phyloP scores from a whole-genome alignment of 2,329 filamentous ascomycete genomes.

The Diaporthe longicolla region DNA sequence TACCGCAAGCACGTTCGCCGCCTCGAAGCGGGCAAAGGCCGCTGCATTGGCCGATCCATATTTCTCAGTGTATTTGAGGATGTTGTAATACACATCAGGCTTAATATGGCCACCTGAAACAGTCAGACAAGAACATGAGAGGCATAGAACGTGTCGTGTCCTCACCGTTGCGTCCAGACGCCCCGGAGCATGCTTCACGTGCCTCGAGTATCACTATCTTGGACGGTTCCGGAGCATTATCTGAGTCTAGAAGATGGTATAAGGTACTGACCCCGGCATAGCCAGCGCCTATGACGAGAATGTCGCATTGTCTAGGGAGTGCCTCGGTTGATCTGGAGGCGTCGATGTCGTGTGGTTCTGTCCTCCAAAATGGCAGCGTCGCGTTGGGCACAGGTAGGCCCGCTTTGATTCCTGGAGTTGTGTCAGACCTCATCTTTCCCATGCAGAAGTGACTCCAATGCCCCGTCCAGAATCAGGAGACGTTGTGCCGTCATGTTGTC shows the following conservation, averaged over 20 bases:
- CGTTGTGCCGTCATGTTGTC: neutral
- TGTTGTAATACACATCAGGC: constrained; percentile 39
- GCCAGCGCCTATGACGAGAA: constrained; percentile 64
- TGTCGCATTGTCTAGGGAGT: constrained; percentile 57
- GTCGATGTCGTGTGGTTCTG: constrained; percentile 53
- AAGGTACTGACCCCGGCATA: constrained; percentile 60
- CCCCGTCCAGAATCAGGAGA: neutral
- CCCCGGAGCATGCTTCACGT: constrained; percentile 53
- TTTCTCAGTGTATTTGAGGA: constrained; percentile 31
- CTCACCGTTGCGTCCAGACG: constrained; percentile 54
- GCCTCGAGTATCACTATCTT: constrained; percentile 53
- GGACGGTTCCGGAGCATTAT: constrained; percentile 22
- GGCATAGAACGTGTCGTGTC: constrained; percentile 41
- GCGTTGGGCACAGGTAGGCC: constrained; percentile 30
- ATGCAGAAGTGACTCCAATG: neutral
- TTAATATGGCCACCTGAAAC: constrained; percentile 36
- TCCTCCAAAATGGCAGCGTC: constrained; percentile 57
- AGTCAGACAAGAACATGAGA: neutral
- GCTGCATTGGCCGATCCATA: constrained; percentile 26
- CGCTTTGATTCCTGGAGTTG: neutral
- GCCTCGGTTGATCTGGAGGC: constrained; percentile 53
- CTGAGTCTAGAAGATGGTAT: constrained; percentile 54
- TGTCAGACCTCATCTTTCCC: constrained; percentile 6
- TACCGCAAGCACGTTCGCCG: constrained; percentile 51
- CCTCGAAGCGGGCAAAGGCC: constrained; percentile 71